Conservation (phyloP, 805 yeast species). For the Candida ovalis region DNA sequence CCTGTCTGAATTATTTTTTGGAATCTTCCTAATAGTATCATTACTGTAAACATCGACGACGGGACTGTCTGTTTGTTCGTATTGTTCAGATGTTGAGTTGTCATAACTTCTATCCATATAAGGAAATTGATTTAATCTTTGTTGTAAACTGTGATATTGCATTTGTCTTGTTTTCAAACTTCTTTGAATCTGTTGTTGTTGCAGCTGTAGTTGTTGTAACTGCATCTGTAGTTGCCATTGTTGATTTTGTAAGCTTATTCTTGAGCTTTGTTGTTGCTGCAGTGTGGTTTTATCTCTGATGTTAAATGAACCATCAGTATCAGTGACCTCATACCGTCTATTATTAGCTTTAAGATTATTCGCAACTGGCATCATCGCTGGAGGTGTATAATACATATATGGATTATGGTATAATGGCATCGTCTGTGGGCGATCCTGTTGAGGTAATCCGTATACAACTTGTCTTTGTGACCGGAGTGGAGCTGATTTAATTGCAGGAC, state of each 20-base stretch:
- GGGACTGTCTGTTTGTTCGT: too few species aligned
- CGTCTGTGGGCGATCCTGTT: not conserved
- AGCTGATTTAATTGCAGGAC: constrained; percentile 12
- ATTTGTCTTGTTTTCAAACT: not conserved
- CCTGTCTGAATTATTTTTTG: too few species aligned
- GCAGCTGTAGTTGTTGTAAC: not conserved
- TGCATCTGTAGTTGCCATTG: not conserved
- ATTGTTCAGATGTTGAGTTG: too few species aligned
- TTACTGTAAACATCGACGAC: not conserved
- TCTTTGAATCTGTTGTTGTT: not conserved
- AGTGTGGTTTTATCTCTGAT: not conserved
- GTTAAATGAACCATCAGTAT: not conserved
- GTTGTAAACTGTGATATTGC: not conserved
- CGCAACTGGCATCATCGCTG: not conserved
- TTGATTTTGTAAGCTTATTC: not conserved
- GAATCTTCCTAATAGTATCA: not conserved
- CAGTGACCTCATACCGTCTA: not conserved
- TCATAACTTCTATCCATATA: too few species aligned
- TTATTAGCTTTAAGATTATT: not conserved
- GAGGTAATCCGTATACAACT: not conserved
- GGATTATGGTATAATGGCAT: not conserved
- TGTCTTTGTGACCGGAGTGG: constrained; percentile 8
- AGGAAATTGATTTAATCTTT: too few species aligned
- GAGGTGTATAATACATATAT: not conserved
- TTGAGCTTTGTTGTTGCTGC: not conserved